Evolutionary conservation across 1,139 yeast species (phyloP), one percentile per base, ranked within the genome.

Genomic region (Oligophagozyma castellii): DNA sequence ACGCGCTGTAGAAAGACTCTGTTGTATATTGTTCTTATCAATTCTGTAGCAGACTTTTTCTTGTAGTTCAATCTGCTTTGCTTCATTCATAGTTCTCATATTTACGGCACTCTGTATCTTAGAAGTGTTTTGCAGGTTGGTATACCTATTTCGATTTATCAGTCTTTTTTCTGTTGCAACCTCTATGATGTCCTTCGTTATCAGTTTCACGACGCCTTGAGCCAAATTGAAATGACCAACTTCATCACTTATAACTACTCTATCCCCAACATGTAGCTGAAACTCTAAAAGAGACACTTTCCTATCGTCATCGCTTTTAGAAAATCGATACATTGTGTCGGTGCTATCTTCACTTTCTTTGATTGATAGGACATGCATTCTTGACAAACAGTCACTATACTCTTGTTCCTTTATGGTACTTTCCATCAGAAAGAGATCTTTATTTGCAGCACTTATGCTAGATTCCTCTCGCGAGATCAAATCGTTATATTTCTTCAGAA

Each of bases 1-100:
- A 26, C 95, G 59, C 0, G 95, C 89, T 29, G 75, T 48, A 1
- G 80, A 70, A 65, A 84, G 65, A 0, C 92, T 86, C 43, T 70
- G 73, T 34, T 68, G 73, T 60, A 75, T 67, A 30, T 76, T 84
- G 51, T 86, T 93, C 43, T 70, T 74, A 49, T 89, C 96, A 21
- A 89, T 61, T 33, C 96, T 61, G 44, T 67, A 81, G 22, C 44
- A 33, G 29, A 36, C 38, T 26, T 26, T 18, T 25, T 43, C 42
- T 32, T 44, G 47, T 5, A 35, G 29, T 5, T 28, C 26, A 16
- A 38, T 14, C 2, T 29, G 20, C 6, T 31, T 24, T 5, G 26
- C 21, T 14, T 29, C 29, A 22, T 24, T 27, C 10, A 31, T n/a
- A 2, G 19, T 20, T 4, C 14, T 7, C 6, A 30, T 23, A 5